Evolutionary conservation across 768 basidiomycete genomes (phyloP).

Genomic region (Rhizopogon salebrosus): DNA sequence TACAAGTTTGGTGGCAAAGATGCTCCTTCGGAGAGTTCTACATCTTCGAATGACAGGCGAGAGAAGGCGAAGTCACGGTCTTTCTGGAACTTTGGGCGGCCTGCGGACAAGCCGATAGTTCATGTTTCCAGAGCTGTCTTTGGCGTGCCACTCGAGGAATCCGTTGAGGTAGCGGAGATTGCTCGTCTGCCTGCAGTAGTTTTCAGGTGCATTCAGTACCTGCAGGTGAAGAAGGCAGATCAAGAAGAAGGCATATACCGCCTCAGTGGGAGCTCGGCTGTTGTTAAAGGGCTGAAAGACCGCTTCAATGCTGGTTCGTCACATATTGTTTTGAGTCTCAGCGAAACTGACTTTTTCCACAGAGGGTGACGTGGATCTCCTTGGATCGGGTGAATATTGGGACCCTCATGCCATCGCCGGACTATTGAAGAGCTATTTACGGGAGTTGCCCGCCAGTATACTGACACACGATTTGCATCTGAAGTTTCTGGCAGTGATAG

Average conservation of each 20-base stretch:
- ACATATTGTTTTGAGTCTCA: slow-evolving; percentile 3
- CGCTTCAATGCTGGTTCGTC: slow-evolving; percentile 82
- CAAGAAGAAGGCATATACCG: slow-evolving; percentile 98
- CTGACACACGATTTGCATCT: slow-evolving; percentile 90
- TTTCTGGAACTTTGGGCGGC: slow-evolving; percentile 89
- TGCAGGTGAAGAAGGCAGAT: slow-evolving; percentile 91
- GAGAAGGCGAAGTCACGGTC: slow-evolving; percentile 90
- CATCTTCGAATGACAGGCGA: slow-evolving; percentile 56
- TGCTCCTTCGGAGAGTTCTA: slow-evolving; percentile 35
- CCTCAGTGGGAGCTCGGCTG: slow-evolving; percentile 89
- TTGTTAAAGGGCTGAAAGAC: slow-evolving; percentile 91
- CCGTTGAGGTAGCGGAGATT: slow-evolving; percentile 83
- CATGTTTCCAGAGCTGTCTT: slow-evolving; percentile 73
- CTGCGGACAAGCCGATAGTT: slow-evolving; percentile 37
- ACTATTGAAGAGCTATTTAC: slow-evolving; percentile 86
- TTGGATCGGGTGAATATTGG: slow-evolving; percentile 88
- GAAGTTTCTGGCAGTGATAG: slow-evolving; percentile 88
- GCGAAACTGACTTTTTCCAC: slow-evolving; percentile 12
- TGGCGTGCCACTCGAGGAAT: slow-evolving; percentile 81
- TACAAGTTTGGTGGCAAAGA: slow-evolving; percentile 90
- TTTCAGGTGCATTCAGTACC: slow-evolving; percentile 92
- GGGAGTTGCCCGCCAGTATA: slow-evolving; percentile 90
- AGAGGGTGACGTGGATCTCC: slow-evolving; percentile 96
- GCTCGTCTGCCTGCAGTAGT: slow-evolving; percentile 91
- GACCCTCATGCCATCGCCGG: slow-evolving; percentile 98